Base-by-base conservation (phyloP, 257 asterid species). In the Capsicum rhomboideum region DNA sequence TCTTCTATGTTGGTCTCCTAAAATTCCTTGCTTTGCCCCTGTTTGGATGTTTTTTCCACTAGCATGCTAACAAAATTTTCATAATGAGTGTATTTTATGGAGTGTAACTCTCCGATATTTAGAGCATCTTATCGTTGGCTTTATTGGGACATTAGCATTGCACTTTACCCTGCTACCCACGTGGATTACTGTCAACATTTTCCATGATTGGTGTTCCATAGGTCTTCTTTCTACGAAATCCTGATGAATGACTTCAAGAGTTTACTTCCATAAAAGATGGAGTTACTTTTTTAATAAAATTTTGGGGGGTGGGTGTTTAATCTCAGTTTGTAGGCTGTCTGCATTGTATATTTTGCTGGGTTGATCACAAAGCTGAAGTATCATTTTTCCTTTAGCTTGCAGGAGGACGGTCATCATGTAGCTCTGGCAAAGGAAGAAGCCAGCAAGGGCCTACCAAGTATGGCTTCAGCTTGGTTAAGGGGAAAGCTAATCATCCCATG, bases 401-500 rank as follows among this genome's bases (percentile, higher is more conserved):
- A 34, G 92, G 92, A 81, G 95, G 92, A 34, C 89, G 85, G 54
- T 86, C 98, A 21, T 87, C 94, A 46, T 31, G 86, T 82, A 87
- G 89, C 84, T 87, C 93, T 23, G 98, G 98, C 54, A 94, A 94
- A 87, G 98, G 99, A 89, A 93, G 95, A 86, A 92, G 95, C 91
- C 82, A 83, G 18, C 88, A 83, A 23, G 93, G 97, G 59, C 85
- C 85, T 67, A 88, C 63, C 44, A 96, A 93, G 88, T 96, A 87
- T 69, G 99, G 99, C 68, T 94, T 90, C 90, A 90, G 94, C 81
- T 90, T 96, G 58, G 87, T 91, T 49, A 96, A 96, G 87, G 99
- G 98, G 80, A 94, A 91, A 84, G 99, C 98, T 23, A 94, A 83
- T 87, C 99, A 96, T 88, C 99, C 99, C 6, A 96, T 96, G 99